A percentile compares a stretch with the other conserved stretches of the same genome.
phyloP scores from a whole-genome alignment of 225 moss, liverwort and hornwort genomes.

The Takakia lepidozioides region DNA sequence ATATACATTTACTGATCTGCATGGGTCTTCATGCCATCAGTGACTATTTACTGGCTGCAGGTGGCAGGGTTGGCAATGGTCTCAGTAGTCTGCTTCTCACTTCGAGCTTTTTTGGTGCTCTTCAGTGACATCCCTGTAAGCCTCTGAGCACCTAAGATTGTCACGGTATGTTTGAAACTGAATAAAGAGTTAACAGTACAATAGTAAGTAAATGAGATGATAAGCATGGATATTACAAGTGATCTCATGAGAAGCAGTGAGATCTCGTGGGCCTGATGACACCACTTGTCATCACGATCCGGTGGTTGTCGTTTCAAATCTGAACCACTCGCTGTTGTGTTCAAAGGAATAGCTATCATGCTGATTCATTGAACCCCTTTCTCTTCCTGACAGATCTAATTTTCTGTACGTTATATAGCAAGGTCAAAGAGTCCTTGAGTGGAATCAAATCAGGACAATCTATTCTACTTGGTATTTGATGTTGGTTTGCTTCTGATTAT shows the following conservation, averaged over 20 bases:
- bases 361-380: too few relatives aligned
- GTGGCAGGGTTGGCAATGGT: conserved; percentile 80
- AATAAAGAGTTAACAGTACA: background rate
- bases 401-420: too few relatives aligned
- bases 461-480: too few relatives aligned
- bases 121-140: conserved; percentile 74
- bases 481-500: too few relatives aligned
- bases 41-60: conserved; percentile 15
- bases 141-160: background rate
- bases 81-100: conserved; percentile 72
- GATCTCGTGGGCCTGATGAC: too few relatives aligned
- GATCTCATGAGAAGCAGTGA: too few relatives aligned
- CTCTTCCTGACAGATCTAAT: too few relatives aligned
- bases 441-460: too few relatives aligned
- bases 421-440: too few relatives aligned
- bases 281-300: background rate
- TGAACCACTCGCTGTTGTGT: too few relatives aligned
- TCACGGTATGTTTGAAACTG: background rate
- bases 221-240: too few relatives aligned
- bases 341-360: too few relatives aligned
- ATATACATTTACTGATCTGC: background rate
- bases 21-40: background rate
- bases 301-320: background rate
- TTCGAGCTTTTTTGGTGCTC: conserved; percentile 67
- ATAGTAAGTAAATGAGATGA: background rate